Conservation (phyloP, 345 rosid species). For the Populus davidiana region DNA sequence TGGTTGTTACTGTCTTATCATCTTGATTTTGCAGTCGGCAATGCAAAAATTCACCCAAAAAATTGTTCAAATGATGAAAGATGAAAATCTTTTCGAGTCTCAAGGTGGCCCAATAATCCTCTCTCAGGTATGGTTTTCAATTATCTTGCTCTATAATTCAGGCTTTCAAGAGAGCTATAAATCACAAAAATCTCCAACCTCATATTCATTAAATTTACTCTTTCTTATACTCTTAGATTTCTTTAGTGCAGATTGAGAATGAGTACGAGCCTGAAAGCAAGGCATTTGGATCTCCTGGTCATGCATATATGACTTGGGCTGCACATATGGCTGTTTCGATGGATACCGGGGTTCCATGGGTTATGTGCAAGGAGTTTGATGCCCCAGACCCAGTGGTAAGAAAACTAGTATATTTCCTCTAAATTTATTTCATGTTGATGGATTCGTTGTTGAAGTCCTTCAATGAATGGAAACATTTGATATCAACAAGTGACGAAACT, state of each 20-base stretch:
- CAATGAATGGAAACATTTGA: too few relatives aligned
- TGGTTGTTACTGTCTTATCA: background rate
- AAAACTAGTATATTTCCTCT: background rate
- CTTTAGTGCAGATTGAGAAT: slow-evolving; percentile 24
- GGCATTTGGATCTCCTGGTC: slow-evolving; percentile 24
- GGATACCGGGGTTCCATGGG: slow-evolving; percentile 34
- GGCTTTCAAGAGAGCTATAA: too few relatives aligned
- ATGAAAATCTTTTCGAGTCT: slow-evolving; percentile 35
- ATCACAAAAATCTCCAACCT: too few relatives aligned
- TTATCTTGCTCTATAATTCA: background rate
- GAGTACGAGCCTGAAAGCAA: slow-evolving; percentile 27
- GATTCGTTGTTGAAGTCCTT: too few relatives aligned
- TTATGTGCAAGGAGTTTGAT: slow-evolving; percentile 36
- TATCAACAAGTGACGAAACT: too few relatives aligned
- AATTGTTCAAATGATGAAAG: slow-evolving; percentile 40
- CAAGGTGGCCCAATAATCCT: slow-evolving; percentile 52
- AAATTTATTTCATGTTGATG: too few relatives aligned
- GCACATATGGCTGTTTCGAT: slow-evolving; percentile 26
- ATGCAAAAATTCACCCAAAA: slow-evolving; percentile 42
- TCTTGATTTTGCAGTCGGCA: slow-evolving; percentile 24
- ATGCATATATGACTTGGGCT: slow-evolving; percentile 29
- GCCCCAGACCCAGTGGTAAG: slow-evolving; percentile 29
- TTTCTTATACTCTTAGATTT: too few relatives aligned
- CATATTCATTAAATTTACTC: too few relatives aligned
- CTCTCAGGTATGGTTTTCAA: slow-evolving; percentile 31